Conservation (phyloP, 2,329 filamentous ascomycete genomes). For the Epichloe aotearoae region DNA sequence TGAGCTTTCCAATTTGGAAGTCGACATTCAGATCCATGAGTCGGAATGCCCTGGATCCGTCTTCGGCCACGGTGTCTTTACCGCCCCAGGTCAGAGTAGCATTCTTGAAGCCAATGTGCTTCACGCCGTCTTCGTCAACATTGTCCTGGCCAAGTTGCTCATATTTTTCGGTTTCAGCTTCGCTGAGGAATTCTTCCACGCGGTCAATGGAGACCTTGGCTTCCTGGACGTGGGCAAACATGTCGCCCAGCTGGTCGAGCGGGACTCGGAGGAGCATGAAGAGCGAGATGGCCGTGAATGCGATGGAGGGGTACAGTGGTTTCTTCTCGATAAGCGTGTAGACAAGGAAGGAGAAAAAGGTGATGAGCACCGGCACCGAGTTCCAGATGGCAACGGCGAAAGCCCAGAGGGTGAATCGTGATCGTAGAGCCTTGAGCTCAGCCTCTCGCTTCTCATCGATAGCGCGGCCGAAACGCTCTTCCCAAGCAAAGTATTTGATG, state of each 20-base stretch:
- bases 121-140: constrained; percentile 52
- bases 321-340: constrained; percentile 88
- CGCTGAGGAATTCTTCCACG: constrained; percentile 83
- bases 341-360: constrained; percentile 87
- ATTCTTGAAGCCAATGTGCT: constrained; percentile 71
- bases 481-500: constrained; percentile 99
- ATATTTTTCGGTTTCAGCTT: constrained; percentile 96
- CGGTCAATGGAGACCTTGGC: constrained; percentile 94
- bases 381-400: constrained; percentile 91
- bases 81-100: constrained; percentile 85
- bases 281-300: constrained; percentile 90
- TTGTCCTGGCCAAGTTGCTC: constrained; percentile 63
- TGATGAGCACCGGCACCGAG: constrained; percentile 86
- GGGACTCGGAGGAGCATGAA: constrained; percentile 90
- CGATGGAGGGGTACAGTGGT: constrained; percentile 77
- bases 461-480: constrained; percentile 72
- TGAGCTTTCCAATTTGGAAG: constrained; percentile 76
- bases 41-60: constrained; percentile 63
- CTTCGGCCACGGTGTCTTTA: constrained; percentile 44
- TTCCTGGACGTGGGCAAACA: constrained; percentile 97
- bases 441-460: constrained; percentile 77
- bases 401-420: constrained; percentile 84
- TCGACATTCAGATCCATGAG: constrained; percentile 72
- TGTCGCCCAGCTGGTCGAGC: constrained; percentile 90
- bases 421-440: constrained; percentile 67